Evolutionary conservation across 2,329 filamentous ascomycete genomes (phyloP).

Genomic region (Exophiala calicioides): DNA sequence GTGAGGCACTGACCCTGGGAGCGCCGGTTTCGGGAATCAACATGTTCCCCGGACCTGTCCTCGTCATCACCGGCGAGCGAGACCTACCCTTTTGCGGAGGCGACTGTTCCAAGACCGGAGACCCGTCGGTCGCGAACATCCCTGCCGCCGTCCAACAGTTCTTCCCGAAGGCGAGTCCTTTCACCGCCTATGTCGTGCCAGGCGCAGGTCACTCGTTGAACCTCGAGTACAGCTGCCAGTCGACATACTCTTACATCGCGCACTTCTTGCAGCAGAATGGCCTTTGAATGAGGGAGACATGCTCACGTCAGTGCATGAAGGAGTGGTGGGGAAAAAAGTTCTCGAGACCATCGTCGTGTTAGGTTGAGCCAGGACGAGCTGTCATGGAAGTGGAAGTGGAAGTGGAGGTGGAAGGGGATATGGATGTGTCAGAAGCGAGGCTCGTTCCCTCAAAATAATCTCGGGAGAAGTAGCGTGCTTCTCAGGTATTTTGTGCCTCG

Average conservation of each 20-base stretch:
- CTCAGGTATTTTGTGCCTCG: too few relatives aligned
- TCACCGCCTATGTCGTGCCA: slow-evolving; percentile 57
- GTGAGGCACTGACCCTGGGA: slow-evolving; percentile 61
- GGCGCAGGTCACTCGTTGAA: slow-evolving; percentile 56
- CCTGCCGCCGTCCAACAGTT: slow-evolving; percentile 44
- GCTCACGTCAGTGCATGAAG: too few relatives aligned
- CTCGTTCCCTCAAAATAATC: too few relatives aligned
- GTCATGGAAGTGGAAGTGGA: too few relatives aligned
- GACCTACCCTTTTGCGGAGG: slow-evolving; percentile 64
- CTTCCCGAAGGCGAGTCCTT: slow-evolving; percentile 51
- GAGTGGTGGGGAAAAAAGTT: too few relatives aligned
- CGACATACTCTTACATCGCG: slow-evolving; percentile 36
- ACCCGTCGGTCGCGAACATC: slow-evolving; percentile 43
- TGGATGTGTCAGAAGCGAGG: too few relatives aligned
- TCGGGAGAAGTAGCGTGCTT: too few relatives aligned
- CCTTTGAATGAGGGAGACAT: too few relatives aligned
- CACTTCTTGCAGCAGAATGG: slow-evolving; percentile 13
- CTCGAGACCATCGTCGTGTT: too few relatives aligned
- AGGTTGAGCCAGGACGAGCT: too few relatives aligned
- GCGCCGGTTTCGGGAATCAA: slow-evolving; percentile 34
- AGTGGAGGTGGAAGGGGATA: too few relatives aligned
- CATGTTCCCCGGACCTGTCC: slow-evolving; percentile 55
- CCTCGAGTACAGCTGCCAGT: slow-evolving; percentile 46
- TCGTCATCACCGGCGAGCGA: slow-evolving; percentile 58
- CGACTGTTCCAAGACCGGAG: slow-evolving; percentile 54